Evolutionary conservation across 2,329 filamentous ascomycete genomes (phyloP).

Genomic region (Phyllosticta paracitricarpa): DNA sequence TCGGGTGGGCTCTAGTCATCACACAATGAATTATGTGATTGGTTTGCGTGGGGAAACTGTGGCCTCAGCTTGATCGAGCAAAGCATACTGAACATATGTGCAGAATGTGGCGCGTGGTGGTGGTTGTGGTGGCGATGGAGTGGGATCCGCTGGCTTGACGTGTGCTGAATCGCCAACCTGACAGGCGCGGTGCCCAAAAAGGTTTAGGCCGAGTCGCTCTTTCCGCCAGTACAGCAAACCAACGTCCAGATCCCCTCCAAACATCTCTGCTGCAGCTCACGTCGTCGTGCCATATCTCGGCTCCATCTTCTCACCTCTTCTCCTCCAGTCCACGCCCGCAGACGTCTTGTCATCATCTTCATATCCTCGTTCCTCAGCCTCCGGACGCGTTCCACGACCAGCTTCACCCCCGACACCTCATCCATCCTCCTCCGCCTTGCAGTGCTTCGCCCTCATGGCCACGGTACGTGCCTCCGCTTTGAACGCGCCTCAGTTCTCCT

Average conservation of each 20-base stretch:
- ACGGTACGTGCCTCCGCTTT: slow-evolving; percentile 11
- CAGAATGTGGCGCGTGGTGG: too few relatives aligned
- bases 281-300: slow-evolving; percentile 1
- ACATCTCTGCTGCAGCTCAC: slow-evolving; percentile 2
- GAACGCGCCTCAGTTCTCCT: neutral
- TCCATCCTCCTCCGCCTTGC: slow-evolving; percentile 4
- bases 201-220: neutral
- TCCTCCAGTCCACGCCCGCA: neutral
- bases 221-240: slow-evolving; percentile 2
- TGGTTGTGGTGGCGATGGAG: neutral
- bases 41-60: too few relatives aligned
- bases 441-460: slow-evolving; percentile 12
- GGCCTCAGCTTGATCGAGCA: too few relatives aligned
- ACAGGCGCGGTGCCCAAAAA: neutral
- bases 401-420: slow-evolving; percentile 11
- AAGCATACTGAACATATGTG: too few relatives aligned
- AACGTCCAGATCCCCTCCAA: slow-evolving; percentile 4
- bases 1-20: too few relatives aligned
- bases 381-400: slow-evolving; percentile 8
- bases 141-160: neutral
- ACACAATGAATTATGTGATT: too few relatives aligned
- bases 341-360: neutral
- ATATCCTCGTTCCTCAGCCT: neutral
- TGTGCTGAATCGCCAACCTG: neutral
- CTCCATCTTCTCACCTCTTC: slow-evolving; percentile 4